Evolutionary conservation across 2,329 filamentous ascomycete species (phyloP), one percentile per base, ranked within the genome.

Genomic region (Penicillium oxalicum): DNA sequence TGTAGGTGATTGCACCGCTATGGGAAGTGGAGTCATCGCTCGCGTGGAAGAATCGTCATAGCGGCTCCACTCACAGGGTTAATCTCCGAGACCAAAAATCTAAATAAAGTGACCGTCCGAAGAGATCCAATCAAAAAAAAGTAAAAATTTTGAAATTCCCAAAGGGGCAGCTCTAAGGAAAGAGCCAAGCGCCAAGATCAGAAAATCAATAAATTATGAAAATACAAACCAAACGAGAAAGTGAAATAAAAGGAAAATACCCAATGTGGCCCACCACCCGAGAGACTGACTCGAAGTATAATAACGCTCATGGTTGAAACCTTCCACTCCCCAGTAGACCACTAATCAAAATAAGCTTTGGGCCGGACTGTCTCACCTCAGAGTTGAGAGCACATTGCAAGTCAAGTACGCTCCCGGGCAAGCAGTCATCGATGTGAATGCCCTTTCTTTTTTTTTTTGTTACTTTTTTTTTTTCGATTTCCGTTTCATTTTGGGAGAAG

Each of bases 301-400:
- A 37, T 13, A 13, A 37, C 12, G 18, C 18, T 37, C 18, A 9
- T 4, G 18, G 12, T 37, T 37, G 12, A 37, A 37, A 13, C 35
- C 35, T 24, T 13, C 12, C 12, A 18, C 18, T 18, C 18, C 18
- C 18, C 18, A 37, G 13, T 36, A 5, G 24, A 28, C 13, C 13
- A 42, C 47, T 51, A 47, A 58, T 58, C 54, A 53, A 58, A 55
- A 54, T 60, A 60, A 60, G 58, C 58, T 60, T 60, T 59, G 48
- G 55, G 55, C 54, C 54, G 47, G 48, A 52, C 56, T 53, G 52
- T 60, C 54, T 56, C 56, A 58, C 50, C 53, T 48, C 28, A 34
- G 47, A 29, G 5, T 48, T 39, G 32, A 32, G 29, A 11, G 8
- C 11, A 11, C 29, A 4, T 32, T 32, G 29, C 8, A 18, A 18